Base-by-base conservation (phyloP, 1,284 basidiomycete genomes). In the Irpex lacteus region DNA sequence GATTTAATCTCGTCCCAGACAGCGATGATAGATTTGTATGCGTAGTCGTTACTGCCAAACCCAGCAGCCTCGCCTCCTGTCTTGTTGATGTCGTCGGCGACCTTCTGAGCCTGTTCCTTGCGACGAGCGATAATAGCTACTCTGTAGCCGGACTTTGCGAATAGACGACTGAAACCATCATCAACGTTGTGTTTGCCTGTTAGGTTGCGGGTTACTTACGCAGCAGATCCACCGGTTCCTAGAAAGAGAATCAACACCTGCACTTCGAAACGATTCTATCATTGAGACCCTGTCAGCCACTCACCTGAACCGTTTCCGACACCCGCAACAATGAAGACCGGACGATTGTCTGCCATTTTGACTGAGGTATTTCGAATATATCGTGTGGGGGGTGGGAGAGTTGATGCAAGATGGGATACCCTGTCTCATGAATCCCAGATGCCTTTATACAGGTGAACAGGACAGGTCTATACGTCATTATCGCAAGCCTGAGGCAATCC, bases 71-170 rank as follows among this genome's bases (percentile, higher is more conserved):
- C 82, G 38, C 86, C 88, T 18, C 88, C 89, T 15, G 76, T 73
- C 19, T 68, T 60, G 62, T 81, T 87, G 60, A 92, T 80, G 58
- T 88, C 86, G 2, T 80, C 71, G 5, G 85, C 82, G 6, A 88
- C 75, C 50, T 80, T 80, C 61, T 84, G 76, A 7, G 90, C 76
- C 19, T 78, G 72, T 19, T 85, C 84, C 0, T 78, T 72, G 53
- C 85, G 84, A 52, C 91, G 81, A 7, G 89, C 88, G 57, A 92
- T 80, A 55, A 92, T 75, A 0, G 90, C 90, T 44, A 92, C 81
- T 53, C 81, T 83, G 70, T 90, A 92, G 0, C 90, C 90, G 38
- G 83, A 75, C 70, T 85, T 84, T 3, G 86, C 80, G 67, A 90
- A 90, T 11, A 86, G 67, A 52, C 85, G 87, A 21, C 89, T 91